Evolutionary conservation across 2,329 filamentous ascomycete genomes (phyloP), one percentile per base, ranked within the genome.

Genomic region (Aphanocladium album): DNA sequence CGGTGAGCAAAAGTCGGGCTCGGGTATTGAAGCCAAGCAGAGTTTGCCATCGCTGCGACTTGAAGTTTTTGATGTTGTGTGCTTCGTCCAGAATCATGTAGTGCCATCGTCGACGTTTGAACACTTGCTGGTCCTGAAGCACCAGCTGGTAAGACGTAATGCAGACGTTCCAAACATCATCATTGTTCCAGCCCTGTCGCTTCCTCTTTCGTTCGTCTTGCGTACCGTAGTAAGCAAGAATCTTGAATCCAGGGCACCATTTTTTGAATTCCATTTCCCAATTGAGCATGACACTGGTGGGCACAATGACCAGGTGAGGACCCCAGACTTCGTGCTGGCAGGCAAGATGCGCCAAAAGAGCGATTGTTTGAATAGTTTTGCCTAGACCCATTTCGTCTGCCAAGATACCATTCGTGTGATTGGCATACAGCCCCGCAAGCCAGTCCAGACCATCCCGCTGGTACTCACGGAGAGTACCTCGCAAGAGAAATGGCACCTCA

Each of bases 191-290:
- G 2, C 95, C 93, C 69, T 89, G 86, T 30, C 96, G 89, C 74
- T 98, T 98, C 66, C 88, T 83, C 72, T 91, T 93, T 50, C 95
- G 88, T 75, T 99, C 95, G 66, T 97, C 92, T 68, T 93, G 89
- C 46, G 89, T 91, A 47, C 96, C 95, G 71, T 98, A 99, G 76
- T 99, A 99, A 0, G 93, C 95, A 62, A 99, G 80, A 60, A 99
- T 96, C 72, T 97, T 98, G 80, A 99, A 99, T 0, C 95, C 93
- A 3, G 96, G 95, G 61, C 93, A 91, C 86, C 93, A 99, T 73
- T 99, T 99, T 71, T 98, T 98, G 82, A 99, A 99, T 75, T 99
- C 95, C 89, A 98, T 98, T 73, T 99, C 96, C 95, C 95, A 99
- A 71, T 99, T 99, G 65, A 99, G 85, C 83, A 99, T 97, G 53